A percentile compares a stretch with the other conserved stretches of the same genome.
These are phyloP conservation scores for Wickerhamiella bombiphila DNA, from an alignment of 805 yeast genomes.

Conservation along the genomic window DNA sequence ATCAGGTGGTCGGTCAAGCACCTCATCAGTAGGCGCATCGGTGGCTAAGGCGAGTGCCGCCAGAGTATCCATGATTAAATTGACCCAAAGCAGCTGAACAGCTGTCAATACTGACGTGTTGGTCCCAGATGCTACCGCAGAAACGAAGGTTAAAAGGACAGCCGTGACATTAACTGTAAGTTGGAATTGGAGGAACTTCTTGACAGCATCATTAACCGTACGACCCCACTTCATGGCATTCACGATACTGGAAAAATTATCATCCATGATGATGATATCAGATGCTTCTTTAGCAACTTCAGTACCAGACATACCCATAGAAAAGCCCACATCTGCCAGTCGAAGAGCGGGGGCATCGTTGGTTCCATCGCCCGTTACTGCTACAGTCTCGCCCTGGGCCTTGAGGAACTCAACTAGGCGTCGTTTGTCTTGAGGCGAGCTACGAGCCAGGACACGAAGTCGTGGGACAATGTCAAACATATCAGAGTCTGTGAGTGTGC, in stretches of 20 bases:
- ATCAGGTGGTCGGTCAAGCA: constrained; percentile 68
- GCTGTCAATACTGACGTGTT: constrained; percentile 88
- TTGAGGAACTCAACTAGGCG: constrained; percentile 69
- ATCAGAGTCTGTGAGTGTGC: constrained; percentile 46
- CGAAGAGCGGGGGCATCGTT: constrained; percentile 97
- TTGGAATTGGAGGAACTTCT: constrained; percentile 92
- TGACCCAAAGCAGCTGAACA: constrained; percentile 94
- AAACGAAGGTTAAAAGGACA: constrained; percentile 81
- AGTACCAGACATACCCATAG: constrained; percentile 98
- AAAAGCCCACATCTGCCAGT: constrained; percentile 93
- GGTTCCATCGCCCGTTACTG: constrained; percentile 98
- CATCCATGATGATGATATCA: constrained; percentile 82
- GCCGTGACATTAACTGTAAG: constrained; percentile 94
- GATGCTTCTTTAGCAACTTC: constrained; percentile 98
- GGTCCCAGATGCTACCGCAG: constrained; percentile 72
- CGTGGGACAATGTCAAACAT: constrained; percentile 51
- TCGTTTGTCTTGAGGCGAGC: constrained; percentile 91
- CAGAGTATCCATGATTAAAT: constrained; percentile 92
- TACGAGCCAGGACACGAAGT: constrained; percentile 76
- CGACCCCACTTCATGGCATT: constrained; percentile 98
- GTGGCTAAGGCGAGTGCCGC: constrained; percentile 97
- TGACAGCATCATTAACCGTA: constrained; percentile 86
- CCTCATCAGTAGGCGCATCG: constrained; percentile 80
- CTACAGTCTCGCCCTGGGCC: constrained; percentile 80
- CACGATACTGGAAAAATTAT: constrained; percentile 87